A percentile compares a stretch with the other conserved stretches of the same genome.
phyloP scores from a whole-genome alignment of 805 yeast species.

The Alloascoidea africana region DNA sequence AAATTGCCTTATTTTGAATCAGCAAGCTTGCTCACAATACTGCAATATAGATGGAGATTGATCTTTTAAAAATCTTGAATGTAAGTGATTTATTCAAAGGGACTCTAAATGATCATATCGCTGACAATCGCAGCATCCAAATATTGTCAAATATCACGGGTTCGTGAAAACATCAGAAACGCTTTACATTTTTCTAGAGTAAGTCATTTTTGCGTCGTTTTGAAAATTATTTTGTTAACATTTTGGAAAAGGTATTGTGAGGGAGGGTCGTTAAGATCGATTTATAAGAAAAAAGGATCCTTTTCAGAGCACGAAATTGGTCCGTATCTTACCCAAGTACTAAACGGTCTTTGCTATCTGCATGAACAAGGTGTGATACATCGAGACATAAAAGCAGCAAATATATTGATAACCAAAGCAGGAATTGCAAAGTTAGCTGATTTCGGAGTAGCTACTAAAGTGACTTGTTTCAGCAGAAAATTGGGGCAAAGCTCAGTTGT shows the following conservation, averaged over 20 bases:
- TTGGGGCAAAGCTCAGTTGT: conserved; percentile 19
- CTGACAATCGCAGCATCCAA: conserved; percentile 25
- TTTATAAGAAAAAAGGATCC: conserved; percentile 33
- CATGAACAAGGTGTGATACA: conserved; percentile 67
- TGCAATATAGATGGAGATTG: conserved; percentile 48
- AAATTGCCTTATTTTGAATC: neutral
- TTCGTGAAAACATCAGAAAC: conserved; percentile 38
- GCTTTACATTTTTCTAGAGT: conserved; percentile 49
- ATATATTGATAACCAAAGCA: conserved; percentile 42
- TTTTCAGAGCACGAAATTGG: conserved; percentile 39
- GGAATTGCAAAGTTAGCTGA: conserved; percentile 62
- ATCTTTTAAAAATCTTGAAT: conserved; percentile 43
- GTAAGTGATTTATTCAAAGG: conserved; percentile 4
- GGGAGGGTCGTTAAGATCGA: conserved; percentile 48
- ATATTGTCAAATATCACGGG: conserved; percentile 56
- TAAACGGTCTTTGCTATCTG: conserved; percentile 45
- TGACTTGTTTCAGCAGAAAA: conserved; percentile 15
- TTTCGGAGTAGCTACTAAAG: conserved; percentile 58
- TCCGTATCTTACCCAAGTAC: conserved; percentile 34
- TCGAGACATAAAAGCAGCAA: conserved; percentile 67
- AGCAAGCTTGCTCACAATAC: conserved; percentile 2
- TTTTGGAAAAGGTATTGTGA: conserved; percentile 23
- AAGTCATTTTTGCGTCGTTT: conserved; percentile 11
- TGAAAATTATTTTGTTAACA: neutral
- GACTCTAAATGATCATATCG: neutral